A percentile compares a stretch with the other conserved stretches of the same genome.
Evolutionary conservation across 2,329 filamentous ascomycete genomes (phyloP).

Genomic region (Colletotrichum sp.): DNA sequence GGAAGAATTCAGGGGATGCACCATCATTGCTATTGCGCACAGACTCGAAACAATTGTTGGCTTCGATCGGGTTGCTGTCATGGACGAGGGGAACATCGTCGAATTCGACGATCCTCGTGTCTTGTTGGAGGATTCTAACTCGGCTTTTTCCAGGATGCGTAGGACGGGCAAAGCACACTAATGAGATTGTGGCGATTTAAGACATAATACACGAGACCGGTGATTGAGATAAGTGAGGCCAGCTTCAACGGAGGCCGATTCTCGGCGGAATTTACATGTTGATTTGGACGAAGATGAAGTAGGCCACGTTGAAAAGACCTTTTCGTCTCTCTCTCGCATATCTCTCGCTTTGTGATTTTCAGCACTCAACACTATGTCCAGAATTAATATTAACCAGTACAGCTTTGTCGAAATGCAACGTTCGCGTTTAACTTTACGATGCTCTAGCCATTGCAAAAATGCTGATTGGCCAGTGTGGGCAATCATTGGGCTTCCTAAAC

Average conservation of each 20-base stretch:
- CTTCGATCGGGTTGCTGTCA: not conserved
- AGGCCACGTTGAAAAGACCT: too few species aligned
- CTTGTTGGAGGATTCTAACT: accelerated
- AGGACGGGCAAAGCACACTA: not conserved
- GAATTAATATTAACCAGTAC: too few species aligned
- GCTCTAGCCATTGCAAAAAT: not conserved
- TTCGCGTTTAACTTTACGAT: accelerated
- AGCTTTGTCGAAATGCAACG: too few species aligned
- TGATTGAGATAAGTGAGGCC: too few species aligned
- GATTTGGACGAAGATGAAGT: too few species aligned
- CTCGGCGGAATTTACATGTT: too few species aligned
- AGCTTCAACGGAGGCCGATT: too few species aligned
- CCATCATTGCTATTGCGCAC: not conserved
- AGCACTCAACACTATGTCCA: too few species aligned
- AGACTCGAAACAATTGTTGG: not conserved
- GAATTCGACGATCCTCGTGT: not conserved
- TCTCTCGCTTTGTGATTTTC: too few species aligned
- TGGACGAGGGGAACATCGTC: not conserved
- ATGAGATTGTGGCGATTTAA: not conserved
- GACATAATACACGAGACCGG: too few species aligned
- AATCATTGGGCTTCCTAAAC: not conserved
- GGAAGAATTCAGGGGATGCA: not conserved
- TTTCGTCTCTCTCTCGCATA: too few species aligned
- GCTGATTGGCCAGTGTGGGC: not conserved
- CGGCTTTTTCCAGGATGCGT: not conserved